Evolutionary conservation across 2,329 filamentous ascomycete genomes (phyloP).

Genomic region (Stemphylium lycopersici): DNA sequence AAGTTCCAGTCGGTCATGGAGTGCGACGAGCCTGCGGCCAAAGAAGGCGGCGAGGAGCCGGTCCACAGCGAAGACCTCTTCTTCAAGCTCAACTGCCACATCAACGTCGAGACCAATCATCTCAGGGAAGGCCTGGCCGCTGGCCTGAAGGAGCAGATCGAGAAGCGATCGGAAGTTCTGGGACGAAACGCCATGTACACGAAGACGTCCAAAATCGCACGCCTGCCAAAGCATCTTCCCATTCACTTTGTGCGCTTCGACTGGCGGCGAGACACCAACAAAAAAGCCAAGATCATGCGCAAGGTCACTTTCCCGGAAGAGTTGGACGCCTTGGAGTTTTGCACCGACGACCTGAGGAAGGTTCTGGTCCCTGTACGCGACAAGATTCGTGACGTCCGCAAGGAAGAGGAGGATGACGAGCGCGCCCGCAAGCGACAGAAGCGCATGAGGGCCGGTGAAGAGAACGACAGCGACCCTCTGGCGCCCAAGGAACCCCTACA

Average conservation of each 20-base stretch:
- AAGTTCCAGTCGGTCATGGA: slow-evolving; percentile 78
- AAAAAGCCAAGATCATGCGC: slow-evolving; percentile 99
- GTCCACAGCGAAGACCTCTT: slow-evolving; percentile 75
- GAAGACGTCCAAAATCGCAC: slow-evolving; percentile 86
- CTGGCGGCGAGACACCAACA: slow-evolving; percentile 93
- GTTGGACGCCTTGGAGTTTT: slow-evolving; percentile 92
- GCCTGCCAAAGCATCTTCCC: slow-evolving; percentile 91
- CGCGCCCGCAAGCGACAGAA: slow-evolving; percentile 91
- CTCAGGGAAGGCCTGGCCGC: slow-evolving; percentile 85
- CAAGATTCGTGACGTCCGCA: slow-evolving; percentile 91
- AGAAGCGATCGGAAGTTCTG: slow-evolving; percentile 82
- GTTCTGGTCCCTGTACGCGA: slow-evolving; percentile 90
- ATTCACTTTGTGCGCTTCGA: slow-evolving; percentile 98
- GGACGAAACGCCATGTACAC: slow-evolving; percentile 84
- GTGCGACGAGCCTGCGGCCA: slow-evolving; percentile 81
- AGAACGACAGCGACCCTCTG: slow-evolving; percentile 54
- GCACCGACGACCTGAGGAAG: slow-evolving; percentile 84
- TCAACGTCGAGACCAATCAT: slow-evolving; percentile 85
- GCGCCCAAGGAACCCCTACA: slow-evolving; percentile 57
- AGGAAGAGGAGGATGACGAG: slow-evolving; percentile 93
- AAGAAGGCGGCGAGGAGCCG: slow-evolving; percentile 74
- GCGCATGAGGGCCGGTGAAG: slow-evolving; percentile 64
- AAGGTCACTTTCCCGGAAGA: slow-evolving; percentile 97
- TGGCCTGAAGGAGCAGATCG: slow-evolving; percentile 83
- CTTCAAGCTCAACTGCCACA: slow-evolving; percentile 95